Base-by-base conservation (phyloP, 2,329 filamentous ascomycete genomes). In the Colletotrichum euphorbiae region DNA sequence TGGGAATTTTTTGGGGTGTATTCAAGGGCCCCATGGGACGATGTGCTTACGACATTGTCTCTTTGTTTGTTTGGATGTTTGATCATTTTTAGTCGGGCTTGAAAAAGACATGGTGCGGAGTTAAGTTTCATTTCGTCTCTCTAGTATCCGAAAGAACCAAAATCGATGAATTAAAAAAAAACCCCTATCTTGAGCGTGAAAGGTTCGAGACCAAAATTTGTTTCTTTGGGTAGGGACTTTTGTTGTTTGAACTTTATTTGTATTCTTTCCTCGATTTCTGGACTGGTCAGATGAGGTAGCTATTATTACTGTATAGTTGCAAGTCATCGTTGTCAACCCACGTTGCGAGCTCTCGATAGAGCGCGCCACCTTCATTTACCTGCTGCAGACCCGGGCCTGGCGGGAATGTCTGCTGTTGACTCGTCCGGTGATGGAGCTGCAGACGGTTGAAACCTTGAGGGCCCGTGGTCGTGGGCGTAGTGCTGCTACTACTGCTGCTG, bases 271-370 rank as follows among this genome's bases (percentile, higher is more conserved):
- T 42, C 15, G 19, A 13, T 24, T 6, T 59, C 58, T 51, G 9
- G 11, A 28, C 28, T 42, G 48, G 21, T 54, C 28, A 62, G 45
- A 69, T 58, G 46, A 62, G 36, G 48, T 69, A 69, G 40, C 61
- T 61, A 38, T 69, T 61, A 38, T 33, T 59, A 46, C 55, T 69
- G 40, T 70, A 70, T 45, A 70, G n/a, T 59, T 70, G 68, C 55
- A 54, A 38, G 42, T 70, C 68, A 38, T 78, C 77, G 48, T 76
- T 75, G 36, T 79, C 78, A 66, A 80, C 78, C 79, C 79, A 80
- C 1, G 76, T 76, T 46, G 78, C 71, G 43, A 81, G 63, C 64
- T 80, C 79, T 33, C 77, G 74, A 48, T 79, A 80, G 28, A 80
- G 38, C n/a, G 72, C 72, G 48, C 75, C 75, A 8, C 74, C 73